Percentiles rank a stretch among this genome's conserved stretches.
phyloP scores from a whole-genome alignment of 352 stramenopile genomes.

The Pseudoperonospora humuli region DNA sequence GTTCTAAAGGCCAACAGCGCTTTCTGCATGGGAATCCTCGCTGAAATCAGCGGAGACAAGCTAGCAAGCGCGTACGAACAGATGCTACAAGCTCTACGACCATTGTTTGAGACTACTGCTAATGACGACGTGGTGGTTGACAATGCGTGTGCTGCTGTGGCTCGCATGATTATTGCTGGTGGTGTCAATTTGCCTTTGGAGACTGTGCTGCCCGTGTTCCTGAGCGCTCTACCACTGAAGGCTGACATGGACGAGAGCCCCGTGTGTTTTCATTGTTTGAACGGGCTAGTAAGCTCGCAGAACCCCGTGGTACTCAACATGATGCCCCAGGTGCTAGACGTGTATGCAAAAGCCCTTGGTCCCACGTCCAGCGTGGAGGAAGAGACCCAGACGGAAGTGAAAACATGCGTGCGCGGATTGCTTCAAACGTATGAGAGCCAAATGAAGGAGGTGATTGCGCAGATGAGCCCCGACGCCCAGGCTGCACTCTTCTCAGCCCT shows the following conservation, averaged over 20 bases:
- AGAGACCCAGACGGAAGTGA: slow-evolving; percentile 65
- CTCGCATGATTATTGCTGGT: slow-evolving; percentile 88
- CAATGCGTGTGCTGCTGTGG: slow-evolving; percentile 90
- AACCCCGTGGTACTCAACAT: slow-evolving; percentile 68
- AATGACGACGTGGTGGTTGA: slow-evolving; percentile 88
- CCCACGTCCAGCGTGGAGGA: slow-evolving; percentile 63
- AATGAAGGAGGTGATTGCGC: slow-evolving; percentile 68
- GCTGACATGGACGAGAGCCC: slow-evolving; percentile 95
- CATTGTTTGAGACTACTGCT: slow-evolving; percentile 83
- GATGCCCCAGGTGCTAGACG: slow-evolving; percentile 67
- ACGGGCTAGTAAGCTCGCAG: slow-evolving; percentile 88
- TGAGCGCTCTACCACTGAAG: slow-evolving; percentile 92
- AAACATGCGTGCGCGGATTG: slow-evolving; percentile 55
- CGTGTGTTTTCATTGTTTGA: slow-evolving; percentile 92
- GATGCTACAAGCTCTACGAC: slow-evolving; percentile 88
- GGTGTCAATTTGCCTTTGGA: slow-evolving; percentile 80
- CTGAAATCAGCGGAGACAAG: slow-evolving; percentile 67
- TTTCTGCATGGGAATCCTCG: slow-evolving; percentile 92
- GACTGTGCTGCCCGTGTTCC: slow-evolving; percentile 91
- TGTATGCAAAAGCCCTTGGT: slow-evolving; percentile 71
- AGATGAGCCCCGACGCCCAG: slow-evolving; percentile 70
- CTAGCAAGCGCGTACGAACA: slow-evolving; percentile 83
- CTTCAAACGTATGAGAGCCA: slow-evolving; percentile 62
- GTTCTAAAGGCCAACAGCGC: slow-evolving; percentile 92
- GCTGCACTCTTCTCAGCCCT: slow-evolving; percentile 50